Evolutionary conservation across 2,329 filamentous ascomycete genomes (phyloP), one percentile per base, ranked within the genome.

Genomic region (Meredithiella fracta): DNA sequence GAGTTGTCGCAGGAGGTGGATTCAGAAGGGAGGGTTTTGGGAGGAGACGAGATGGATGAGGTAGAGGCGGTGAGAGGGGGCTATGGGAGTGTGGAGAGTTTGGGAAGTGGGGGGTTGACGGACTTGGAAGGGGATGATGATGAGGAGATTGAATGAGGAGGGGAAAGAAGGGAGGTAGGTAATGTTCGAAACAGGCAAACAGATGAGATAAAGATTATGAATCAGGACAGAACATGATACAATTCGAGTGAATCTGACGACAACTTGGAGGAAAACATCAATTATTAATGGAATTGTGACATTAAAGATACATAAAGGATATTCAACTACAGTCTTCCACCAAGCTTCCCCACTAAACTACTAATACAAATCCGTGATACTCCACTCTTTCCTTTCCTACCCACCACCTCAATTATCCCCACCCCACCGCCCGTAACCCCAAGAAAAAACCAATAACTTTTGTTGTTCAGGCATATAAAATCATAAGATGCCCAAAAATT

Each of bases 1-100:
- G 91, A 96, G 64, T 77, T 98, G 8, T 94, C 87, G 55, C 88
- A 95, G 67, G 90, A 95, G 66, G 86, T 95, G 47, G 89, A 96
- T 67, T 85, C 83, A 63, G 92, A 97, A 64, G 89, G 90, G n/a
- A 78, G 91, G 25, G 84, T 98, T 5, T 77, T 97, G 4, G 85
- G 85, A 54, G 91, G 91, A 47, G 86, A 94, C 60, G 51, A 42
- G 34, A 23, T 40, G 1, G 22, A 53, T 23, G 29, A 17, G 4
- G 50, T 52, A 20, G 51, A 53, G 17, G 51, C 15, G 31, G 20
- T 37, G 34, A 38, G 34, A 29, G 50, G 34, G 14, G 25, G 51
- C 31, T 53, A 40, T 53, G 31, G 17, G 25, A 15, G 20, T 20
- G 22, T 23, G 22, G 22, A 23, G 8, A 53, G 37, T 53, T 15